phyloP scores from a whole-genome alignment of 768 basidiomycete species.

The Tulasnella sp. region DNA sequence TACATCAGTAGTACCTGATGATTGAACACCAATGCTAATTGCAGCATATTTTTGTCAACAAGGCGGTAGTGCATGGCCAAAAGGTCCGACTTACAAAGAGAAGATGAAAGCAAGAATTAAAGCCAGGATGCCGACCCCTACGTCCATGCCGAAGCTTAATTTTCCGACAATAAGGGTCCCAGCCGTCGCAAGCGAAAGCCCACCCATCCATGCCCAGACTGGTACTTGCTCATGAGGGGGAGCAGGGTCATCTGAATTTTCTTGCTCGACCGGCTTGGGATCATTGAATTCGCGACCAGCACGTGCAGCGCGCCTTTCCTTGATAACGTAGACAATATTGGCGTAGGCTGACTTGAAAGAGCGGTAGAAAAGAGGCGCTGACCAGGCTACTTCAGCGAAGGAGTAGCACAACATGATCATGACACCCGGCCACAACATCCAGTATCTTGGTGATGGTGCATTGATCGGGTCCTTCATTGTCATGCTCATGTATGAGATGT shows the following conservation, averaged over 20 bases:
- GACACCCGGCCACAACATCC: slow-evolving; percentile 16
- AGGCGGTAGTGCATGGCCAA: no score
- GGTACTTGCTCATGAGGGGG: slow-evolving; percentile 18
- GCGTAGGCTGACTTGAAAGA: not conserved
- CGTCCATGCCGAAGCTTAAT: slow-evolving; percentile 14
- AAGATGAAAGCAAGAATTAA: slow-evolving; percentile 19
- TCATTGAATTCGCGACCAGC: no score
- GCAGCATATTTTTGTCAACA: no score
- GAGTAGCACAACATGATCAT: slow-evolving; percentile 13
- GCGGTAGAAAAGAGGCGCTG: slow-evolving; percentile 1
- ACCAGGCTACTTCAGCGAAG: slow-evolving; percentile 12
- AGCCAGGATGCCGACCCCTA: slow-evolving; percentile 17
- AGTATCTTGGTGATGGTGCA: slow-evolving; percentile 9
- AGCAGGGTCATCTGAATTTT: slow-evolving; percentile 17
- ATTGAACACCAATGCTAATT: slow-evolving; percentile 19
- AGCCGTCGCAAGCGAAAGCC: slow-evolving; percentile 10
- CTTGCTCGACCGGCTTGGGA: not conserved
- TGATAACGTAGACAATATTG: not conserved
- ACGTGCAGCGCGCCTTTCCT: no score
- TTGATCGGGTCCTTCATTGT: slow-evolving; percentile 2
- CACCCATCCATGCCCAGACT: slow-evolving; percentile 16
- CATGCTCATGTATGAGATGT: slow-evolving; percentile 14
- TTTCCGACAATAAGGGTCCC: slow-evolving; percentile 17
- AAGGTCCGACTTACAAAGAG: no score
- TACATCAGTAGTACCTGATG: slow-evolving; percentile 18